Evolutionary conservation across 176 grass and related monocot genomes (phyloP), one percentile per base, ranked within the genome.

Genomic region (Aegilops tauschii): DNA sequence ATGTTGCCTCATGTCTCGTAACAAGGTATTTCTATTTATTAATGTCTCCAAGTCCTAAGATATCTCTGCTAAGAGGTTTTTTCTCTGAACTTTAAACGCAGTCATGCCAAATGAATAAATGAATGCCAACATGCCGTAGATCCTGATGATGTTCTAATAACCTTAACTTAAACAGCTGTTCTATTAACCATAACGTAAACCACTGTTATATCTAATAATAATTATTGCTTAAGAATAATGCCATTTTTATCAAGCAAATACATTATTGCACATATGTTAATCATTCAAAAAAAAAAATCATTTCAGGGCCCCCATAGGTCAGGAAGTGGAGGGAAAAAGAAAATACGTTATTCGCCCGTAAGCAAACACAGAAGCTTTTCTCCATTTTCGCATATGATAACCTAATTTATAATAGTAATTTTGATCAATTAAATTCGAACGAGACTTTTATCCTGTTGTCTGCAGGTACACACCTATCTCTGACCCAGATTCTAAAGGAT

Each of bases 271-370:
- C 80, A 7, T 52, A 31, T 63, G 12, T 69, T 77, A 31, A 76
- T 52, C 77, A 23, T 52, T 40, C 78, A 83, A 35, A 88, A 36
- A 27, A 27, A 44, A n/a, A 12, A 77, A 13, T 73, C 30, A 90
- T 87, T 80, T 37, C 84, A 98, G 93, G 93, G 96, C 93, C 80
- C 86, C 93, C 44, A 90, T 98, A 73, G 96, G 93, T 25, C 93
- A 93, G 84, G 96, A 96, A 92, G 87, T 86, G 37, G 92, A 98
- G 69, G 96, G 92, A 78, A 91, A 86, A 89, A 96, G 66, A 86
- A 95, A 96, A 96, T 96, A 78, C 86, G 93, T 96, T 32, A 96
- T 98, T 89, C 92, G 93, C 39, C 96, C 96, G 93, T 98, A 96
- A 96, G 81, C 16, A 75, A 30, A 84, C 63, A 63, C 23, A 40